phyloP scores from a whole-genome alignment of 2,329 filamentous ascomycete species.

The Cytospora leucostoma region DNA sequence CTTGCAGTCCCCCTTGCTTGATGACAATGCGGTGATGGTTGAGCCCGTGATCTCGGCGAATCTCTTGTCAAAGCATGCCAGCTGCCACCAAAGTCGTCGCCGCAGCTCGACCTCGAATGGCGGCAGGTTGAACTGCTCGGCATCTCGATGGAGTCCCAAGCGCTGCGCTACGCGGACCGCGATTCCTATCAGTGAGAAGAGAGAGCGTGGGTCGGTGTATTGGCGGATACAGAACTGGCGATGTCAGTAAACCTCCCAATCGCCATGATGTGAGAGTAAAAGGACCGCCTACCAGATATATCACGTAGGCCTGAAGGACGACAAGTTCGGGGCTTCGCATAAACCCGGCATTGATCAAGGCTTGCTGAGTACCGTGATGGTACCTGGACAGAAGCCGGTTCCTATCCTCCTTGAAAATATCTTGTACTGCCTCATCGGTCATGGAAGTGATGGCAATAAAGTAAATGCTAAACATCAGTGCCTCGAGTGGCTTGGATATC shows the following conservation, averaged over 20 bases:
- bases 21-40: slow-evolving; percentile 55
- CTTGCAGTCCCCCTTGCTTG: slow-evolving; percentile 55
- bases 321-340: slow-evolving; percentile 66
- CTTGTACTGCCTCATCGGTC: slow-evolving; percentile 53
- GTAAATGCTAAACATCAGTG: slow-evolving; percentile 69
- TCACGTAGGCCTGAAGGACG: slow-evolving; percentile 66
- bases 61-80: slow-evolving; percentile 68
- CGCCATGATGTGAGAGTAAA: neutral
- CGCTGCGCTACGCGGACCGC: slow-evolving; percentile 68
- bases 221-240: slow-evolving; percentile 56
- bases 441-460: slow-evolving; percentile 60
- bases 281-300: slow-evolving; percentile 61
- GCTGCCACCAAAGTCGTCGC: slow-evolving; percentile 73
- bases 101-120: slow-evolving; percentile 69
- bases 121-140: slow-evolving; percentile 49
- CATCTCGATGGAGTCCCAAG: slow-evolving; percentile 68
- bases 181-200: slow-evolving; percentile 64
- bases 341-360: slow-evolving; percentile 66
- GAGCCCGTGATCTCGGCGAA: slow-evolving; percentile 67
- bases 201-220: slow-evolving; percentile 60
- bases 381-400: slow-evolving; percentile 53
- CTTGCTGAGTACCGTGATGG: slow-evolving; percentile 61
- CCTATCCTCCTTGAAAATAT: slow-evolving; percentile 56
- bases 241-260: slow-evolving; percentile 31
- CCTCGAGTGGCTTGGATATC: slow-evolving; percentile 60